phyloP scores from a whole-genome alignment of 2,329 filamentous ascomycete species.

The Chrysoporthe austroafricana region DNA sequence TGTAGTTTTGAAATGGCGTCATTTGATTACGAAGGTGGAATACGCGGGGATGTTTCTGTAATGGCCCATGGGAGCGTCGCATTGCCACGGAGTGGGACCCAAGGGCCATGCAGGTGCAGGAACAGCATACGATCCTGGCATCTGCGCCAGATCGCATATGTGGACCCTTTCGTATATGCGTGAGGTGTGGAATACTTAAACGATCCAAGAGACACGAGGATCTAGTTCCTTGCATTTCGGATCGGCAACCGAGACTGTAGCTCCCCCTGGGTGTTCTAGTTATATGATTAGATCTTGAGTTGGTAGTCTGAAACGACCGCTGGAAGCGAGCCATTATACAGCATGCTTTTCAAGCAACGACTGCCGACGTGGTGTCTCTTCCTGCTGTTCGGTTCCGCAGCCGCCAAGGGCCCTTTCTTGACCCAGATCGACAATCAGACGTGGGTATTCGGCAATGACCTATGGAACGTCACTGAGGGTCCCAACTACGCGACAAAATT shows the following conservation, averaged over 20 bases:
- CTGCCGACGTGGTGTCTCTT: background rate
- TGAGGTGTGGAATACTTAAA: background rate
- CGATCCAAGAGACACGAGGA: background rate
- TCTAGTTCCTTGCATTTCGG: background rate
- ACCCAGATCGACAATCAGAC: constrained; percentile 34
- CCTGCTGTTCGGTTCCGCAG: background rate
- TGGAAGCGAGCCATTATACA: background rate
- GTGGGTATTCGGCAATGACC: constrained; percentile 40
- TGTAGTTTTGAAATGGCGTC: constrained; percentile 14
- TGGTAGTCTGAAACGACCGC: background rate
- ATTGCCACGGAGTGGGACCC: constrained; percentile 9
- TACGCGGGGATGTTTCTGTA: background rate
- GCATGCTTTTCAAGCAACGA: constrained; percentile 7
- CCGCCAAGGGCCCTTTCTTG: constrained; percentile 33
- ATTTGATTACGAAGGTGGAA: constrained; percentile 16
- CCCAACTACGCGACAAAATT: constrained; percentile 30
- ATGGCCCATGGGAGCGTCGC: constrained; percentile 8
- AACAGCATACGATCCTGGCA: background rate
- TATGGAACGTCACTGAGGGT: constrained; percentile 35
- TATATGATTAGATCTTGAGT: background rate
- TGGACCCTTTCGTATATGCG: background rate
- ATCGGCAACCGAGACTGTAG: background rate
- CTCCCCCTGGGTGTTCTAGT: background rate
- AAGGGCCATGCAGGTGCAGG: background rate
- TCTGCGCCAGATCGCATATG: background rate